Percentiles rank a stretch among this genome's conserved stretches.
These are phyloP conservation scores for Moesziomyces parantarcticus DNA, from an alignment of 1,284 basidiomycete species.

Conservation along the genomic window DNA sequence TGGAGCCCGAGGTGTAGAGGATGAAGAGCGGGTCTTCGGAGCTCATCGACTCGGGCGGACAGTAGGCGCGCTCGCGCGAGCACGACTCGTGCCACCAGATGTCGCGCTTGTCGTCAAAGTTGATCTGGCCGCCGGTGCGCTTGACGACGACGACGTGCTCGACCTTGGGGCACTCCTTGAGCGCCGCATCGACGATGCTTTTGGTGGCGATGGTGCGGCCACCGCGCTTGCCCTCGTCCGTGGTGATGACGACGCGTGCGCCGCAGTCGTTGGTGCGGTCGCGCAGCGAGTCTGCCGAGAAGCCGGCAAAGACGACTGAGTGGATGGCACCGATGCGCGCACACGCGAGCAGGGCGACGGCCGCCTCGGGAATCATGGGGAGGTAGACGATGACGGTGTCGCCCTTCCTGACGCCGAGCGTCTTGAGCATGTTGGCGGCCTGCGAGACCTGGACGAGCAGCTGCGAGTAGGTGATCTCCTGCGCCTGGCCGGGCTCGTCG, in stretches of 20 bases:
- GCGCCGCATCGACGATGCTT: constrained; percentile 87
- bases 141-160: constrained; percentile 91
- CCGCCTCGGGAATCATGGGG: constrained; percentile 75
- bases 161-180: constrained; percentile 85
- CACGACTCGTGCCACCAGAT: constrained; percentile 96
- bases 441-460: constrained; percentile 84
- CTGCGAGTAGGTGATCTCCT: constrained; percentile 80
- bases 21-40: constrained; percentile 97
- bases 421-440: constrained; percentile 90
- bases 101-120: constrained; percentile 87
- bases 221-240: constrained; percentile 93
- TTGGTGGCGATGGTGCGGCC: constrained; percentile 97
- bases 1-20: constrained; percentile 93
- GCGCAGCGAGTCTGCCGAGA: constrained; percentile 94
- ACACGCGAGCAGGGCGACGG: constrained; percentile 94
- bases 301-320: constrained; percentile 98
- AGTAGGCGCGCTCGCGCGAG: constrained; percentile 85
- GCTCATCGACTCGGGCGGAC: constrained; percentile 85
- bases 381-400: constrained; percentile 79
- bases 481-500: constrained; percentile 87
- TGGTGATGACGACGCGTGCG: constrained; percentile 90
- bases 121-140: constrained; percentile 84
- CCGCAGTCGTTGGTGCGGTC: constrained; percentile 92
- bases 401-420: constrained; percentile 91
- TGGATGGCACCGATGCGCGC: constrained; percentile 96